phyloP scores from a whole-genome alignment of 208 protist species.

The Leishmania amazonensis region DNA sequence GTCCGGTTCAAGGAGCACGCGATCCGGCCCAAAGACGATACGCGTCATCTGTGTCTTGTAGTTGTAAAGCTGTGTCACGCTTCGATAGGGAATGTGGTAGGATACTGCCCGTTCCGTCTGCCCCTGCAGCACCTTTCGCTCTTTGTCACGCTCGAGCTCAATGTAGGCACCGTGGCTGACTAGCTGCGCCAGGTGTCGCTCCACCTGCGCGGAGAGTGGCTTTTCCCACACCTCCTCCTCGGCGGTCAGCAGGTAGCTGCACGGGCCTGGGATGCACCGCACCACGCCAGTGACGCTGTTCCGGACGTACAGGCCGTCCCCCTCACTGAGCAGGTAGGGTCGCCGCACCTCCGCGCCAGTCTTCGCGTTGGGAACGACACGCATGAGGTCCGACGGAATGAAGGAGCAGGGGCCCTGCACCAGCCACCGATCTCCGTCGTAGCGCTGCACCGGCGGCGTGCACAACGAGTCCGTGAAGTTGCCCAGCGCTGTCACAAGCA shows the following conservation, averaged over 20 bases:
- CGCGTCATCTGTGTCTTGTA: slow-evolving; percentile 89
- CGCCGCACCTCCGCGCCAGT: slow-evolving; percentile 46
- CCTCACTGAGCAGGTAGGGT: slow-evolving; percentile 58
- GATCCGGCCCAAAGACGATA: slow-evolving; percentile 83
- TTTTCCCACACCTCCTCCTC: slow-evolving; percentile 89
- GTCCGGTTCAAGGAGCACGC: slow-evolving; percentile 78
- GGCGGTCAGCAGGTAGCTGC: slow-evolving; percentile 74
- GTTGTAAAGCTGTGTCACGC: slow-evolving; percentile 96
- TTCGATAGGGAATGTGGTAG: slow-evolving; percentile 94
- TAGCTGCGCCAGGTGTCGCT: slow-evolving; percentile 36
- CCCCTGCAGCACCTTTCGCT: slow-evolving; percentile 23
- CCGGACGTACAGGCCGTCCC: slow-evolving; percentile 86
- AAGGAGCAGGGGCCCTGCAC: slow-evolving; percentile 87
- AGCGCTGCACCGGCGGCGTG: slow-evolving; percentile 39
- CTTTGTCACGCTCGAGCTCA: slow-evolving; percentile 16
- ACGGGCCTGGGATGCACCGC: slow-evolving; percentile 68
- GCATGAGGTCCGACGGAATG: slow-evolving; percentile 50
- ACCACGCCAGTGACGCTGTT: slow-evolving; percentile 69
- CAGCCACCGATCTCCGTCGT: slow-evolving; percentile 90
- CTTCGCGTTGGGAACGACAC: slow-evolving; percentile 42
- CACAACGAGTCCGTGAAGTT: slow-evolving; percentile 54
- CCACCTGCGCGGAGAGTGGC: slow-evolving; percentile 59
- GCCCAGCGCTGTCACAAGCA: slow-evolving; percentile 76
- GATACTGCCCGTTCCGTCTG: slow-evolving; percentile 74
- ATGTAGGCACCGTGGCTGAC: slow-evolving; percentile 54